Percentiles rank a stretch among this genome's conserved stretches.
These are phyloP conservation scores for Mollisiaceae sp. DNA, from an alignment of 2,329 filamentous ascomycete genomes.

Conservation along the genomic window DNA sequence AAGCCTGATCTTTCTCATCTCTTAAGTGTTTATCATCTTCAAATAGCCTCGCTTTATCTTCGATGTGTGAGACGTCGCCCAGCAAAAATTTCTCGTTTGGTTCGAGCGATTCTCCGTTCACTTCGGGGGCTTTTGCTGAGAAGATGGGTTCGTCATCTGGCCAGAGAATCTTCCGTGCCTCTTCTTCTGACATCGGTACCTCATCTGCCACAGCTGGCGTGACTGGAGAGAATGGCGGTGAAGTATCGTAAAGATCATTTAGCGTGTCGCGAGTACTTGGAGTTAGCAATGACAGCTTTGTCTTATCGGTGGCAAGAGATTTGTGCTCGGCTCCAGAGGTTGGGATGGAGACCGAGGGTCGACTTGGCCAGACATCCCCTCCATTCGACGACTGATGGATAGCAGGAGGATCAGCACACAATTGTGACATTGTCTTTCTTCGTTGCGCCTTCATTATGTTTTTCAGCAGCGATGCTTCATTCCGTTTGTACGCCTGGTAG, in stretches of 20 bases:
- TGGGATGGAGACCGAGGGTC: conserved; percentile 18
- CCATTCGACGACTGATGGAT: conserved; percentile 4
- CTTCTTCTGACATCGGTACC: conserved; percentile 36
- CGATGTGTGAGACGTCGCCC: conserved; percentile 45
- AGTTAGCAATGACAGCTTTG: not conserved
- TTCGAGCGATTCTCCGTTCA: conserved; percentile 32
- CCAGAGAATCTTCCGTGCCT: conserved; percentile 39
- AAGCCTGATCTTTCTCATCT: conserved; percentile 38
- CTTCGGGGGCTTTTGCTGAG: not conserved
- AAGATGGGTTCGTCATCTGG: conserved; percentile 23
- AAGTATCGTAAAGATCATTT: conserved; percentile 26
- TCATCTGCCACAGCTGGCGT: not conserved
- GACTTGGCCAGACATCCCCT: not conserved
- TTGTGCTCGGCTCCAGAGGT: conserved; percentile 25
- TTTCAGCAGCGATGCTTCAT: conserved; percentile 47
- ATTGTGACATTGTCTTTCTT: conserved; percentile 22
- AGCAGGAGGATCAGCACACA: conserved; percentile 14
- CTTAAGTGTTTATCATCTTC: conserved; percentile 45
- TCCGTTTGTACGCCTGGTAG: conserved; percentile 52
- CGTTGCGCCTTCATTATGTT: conserved; percentile 37
- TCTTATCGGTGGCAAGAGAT: conserved; percentile 23
- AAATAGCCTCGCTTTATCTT: conserved; percentile 48
- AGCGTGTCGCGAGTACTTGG: not conserved
- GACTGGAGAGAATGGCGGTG: conserved; percentile 23
- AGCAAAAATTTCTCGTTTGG: conserved; percentile 49